These are phyloP conservation scores for Sugiyamaella novakii DNA, from an alignment of 1,139 yeast genomes.

Conservation along the genomic window DNA sequence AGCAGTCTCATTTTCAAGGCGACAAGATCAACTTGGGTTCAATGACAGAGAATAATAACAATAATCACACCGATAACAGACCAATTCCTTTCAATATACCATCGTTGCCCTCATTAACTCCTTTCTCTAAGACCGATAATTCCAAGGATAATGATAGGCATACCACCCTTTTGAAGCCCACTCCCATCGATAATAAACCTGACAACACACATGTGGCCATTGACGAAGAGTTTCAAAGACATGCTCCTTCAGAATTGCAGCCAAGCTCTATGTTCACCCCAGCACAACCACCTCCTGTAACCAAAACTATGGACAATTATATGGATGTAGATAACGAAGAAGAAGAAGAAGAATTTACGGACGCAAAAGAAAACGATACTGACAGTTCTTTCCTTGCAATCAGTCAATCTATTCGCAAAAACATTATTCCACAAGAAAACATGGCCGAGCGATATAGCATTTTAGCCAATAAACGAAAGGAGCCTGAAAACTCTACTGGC, in stretches of 20 bases:
- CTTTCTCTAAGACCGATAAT: neutral
- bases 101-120: neutral
- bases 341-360: slow-evolving; percentile 24
- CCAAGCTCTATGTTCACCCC: too few species aligned
- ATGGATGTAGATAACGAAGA: slow-evolving; percentile 28
- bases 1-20: neutral
- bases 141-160: neutral
- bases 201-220: neutral
- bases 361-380: slow-evolving; percentile 32
- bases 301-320: neutral
- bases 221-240: too few species aligned
- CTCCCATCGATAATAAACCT: neutral
- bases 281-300: neutral
- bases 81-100: neutral
- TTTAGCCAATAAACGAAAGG: slow-evolving; percentile 3
- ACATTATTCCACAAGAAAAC: slow-evolving; percentile 3
- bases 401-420: slow-evolving; percentile 36
- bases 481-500: slow-evolving; percentile 9
- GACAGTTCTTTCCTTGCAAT: slow-evolving; percentile 39
- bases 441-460: slow-evolving; percentile 5
- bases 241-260: too few species aligned
- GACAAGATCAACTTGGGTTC: neutral
- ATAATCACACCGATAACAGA: neutral
- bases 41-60: slow-evolving; percentile 8
- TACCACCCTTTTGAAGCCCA: neutral